Evolutionary conservation across 495 filamentous ascomycete species (phyloP).

Genomic region (Cercophora scortea): DNA sequence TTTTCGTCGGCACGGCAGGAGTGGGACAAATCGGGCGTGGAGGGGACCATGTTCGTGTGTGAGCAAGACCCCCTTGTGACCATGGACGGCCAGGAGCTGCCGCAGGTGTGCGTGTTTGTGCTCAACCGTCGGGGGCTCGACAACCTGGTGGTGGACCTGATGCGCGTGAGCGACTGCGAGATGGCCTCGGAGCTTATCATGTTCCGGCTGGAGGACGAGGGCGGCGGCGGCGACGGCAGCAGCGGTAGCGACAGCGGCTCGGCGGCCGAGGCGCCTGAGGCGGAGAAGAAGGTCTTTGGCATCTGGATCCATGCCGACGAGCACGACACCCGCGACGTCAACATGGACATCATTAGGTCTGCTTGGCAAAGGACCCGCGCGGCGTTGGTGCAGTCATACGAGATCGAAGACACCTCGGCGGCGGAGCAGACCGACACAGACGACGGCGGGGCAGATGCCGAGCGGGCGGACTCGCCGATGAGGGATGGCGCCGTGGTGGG

Average conservation of each 20-base stretch:
- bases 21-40: slow-evolving; percentile 73
- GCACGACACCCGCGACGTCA: slow-evolving; percentile 28
- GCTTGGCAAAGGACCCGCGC: slow-evolving; percentile 31
- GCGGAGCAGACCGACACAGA: slow-evolving; percentile 3
- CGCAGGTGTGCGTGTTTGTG: slow-evolving; percentile 33
- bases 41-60: slow-evolving; percentile 80
- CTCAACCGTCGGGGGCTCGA: slow-evolving; percentile 39
- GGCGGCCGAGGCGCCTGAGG: neutral
- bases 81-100: slow-evolving; percentile 12
- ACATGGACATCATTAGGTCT: slow-evolving; percentile 27
- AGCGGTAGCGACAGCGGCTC: slow-evolving; percentile 20
- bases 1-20: slow-evolving; percentile 51
- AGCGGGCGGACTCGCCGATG: neutral
- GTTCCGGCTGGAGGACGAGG: slow-evolving; percentile 30
- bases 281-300: slow-evolving; percentile 27
- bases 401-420: neutral
- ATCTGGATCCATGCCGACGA: slow-evolving; percentile 42
- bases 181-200: slow-evolving; percentile 32
- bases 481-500: slow-evolving; percentile 5
- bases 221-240: slow-evolving; percentile 5
- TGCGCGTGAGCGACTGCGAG: slow-evolving; percentile 32
- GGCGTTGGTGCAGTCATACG: slow-evolving; percentile 4
- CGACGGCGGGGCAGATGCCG: slow-evolving; percentile 4
- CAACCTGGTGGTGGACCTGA: slow-evolving; percentile 35
- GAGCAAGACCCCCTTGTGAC: slow-evolving; percentile 39